Base-by-base conservation (phyloP, 768 basidiomycete genomes). In the Russula earlei region DNA sequence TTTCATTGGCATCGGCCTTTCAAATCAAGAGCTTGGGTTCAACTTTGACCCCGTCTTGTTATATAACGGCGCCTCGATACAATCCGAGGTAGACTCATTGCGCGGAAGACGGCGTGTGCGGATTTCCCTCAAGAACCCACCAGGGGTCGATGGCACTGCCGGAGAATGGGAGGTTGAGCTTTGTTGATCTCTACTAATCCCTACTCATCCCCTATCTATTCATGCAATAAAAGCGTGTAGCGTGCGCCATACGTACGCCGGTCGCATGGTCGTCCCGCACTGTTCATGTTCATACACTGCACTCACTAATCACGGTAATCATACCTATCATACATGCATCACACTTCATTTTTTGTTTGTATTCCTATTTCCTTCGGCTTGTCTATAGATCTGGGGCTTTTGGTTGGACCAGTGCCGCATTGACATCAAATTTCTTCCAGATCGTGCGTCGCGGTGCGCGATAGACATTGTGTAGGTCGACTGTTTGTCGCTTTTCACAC, bases 81-180 rank as follows among this genome's bases (percentile, higher is more conserved):
- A 74, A 58, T 70, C 65, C 53, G 63, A 62, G 50, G 64, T 58
- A 19, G 70, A 68, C 49, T 70, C 60, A 9, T 59, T 54, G 40
- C 54, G 58, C 38, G 67, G 70, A 38, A 77, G 75, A 63, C 76
- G 80, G 37, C 76, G 84, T 37, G 82, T 84, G 59, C 76, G 82
- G 60, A 82, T 85, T 48, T 81, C 84, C 27, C 70, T 86, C 59
- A 84, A 81, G 69, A 81, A 77, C 63, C 70, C 82, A 69, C 83
- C 84, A 0, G 74, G 74, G 20, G 69, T 76, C 29, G 83, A 82
- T 44, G 77, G 77, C 59, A 82, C 84, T 67, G 83, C 83, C 45
- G 85, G 84, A 58, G 85, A 86, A 71, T 87, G 85, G 85, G 85
- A 88, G 67, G 83, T 88, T 44, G 79, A 84, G 66, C 72, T 86